Percentiles rank a stretch among this genome's conserved stretches.
Evolutionary conservation across 352 stramenopile species (phyloP).

Genomic region (Phytopythium kandeliae): DNA sequence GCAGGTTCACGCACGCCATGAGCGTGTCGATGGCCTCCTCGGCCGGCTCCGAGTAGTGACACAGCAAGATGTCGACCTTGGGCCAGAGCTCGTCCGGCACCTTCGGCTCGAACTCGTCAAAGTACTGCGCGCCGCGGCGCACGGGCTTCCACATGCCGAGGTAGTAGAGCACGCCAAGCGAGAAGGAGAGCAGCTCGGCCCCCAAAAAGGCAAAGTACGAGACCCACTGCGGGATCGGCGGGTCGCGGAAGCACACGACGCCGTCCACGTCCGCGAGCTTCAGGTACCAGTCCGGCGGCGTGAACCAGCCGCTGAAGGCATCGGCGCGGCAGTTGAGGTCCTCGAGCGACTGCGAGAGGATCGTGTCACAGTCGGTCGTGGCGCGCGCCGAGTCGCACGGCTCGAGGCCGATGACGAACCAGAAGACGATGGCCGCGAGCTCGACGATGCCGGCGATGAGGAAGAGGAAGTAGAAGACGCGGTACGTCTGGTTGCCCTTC

Average conservation of each 20-base stretch:
- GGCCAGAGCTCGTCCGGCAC: constrained; percentile 81
- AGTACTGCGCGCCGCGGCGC: constrained; percentile 81
- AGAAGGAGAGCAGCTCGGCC: constrained; percentile 64
- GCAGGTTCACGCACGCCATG: constrained; percentile 84
- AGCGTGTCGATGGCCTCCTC: constrained; percentile 84
- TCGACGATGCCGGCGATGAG: constrained; percentile 65
- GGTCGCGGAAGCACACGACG: constrained; percentile 72
- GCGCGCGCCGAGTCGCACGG: constrained; percentile 58
- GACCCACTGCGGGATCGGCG: constrained; percentile 73
- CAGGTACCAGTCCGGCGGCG: constrained; percentile 66
- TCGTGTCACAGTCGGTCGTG: constrained; percentile 53
- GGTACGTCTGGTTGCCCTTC: constrained; percentile 82
- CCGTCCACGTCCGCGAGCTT: constrained; percentile 56
- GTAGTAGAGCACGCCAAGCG: constrained; percentile 78
- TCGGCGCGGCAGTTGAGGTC: constrained; percentile 30
- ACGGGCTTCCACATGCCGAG: constrained; percentile 87
- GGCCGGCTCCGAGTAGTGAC: constrained; percentile 81
- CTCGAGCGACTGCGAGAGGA: constrained; percentile 51
- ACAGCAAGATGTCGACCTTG: constrained; percentile 80
- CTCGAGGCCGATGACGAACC: constrained; percentile 73
- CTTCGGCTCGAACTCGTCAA: constrained; percentile 79
- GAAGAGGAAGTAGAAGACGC: constrained; percentile 77
- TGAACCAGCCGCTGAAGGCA: constrained; percentile 68
- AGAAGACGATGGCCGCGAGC: constrained; percentile 70
- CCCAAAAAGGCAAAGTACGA: constrained; percentile 77